Evolutionary conservation across 768 basidiomycete species (phyloP).

Genomic region (Pleurotus salmoneostramineus): DNA sequence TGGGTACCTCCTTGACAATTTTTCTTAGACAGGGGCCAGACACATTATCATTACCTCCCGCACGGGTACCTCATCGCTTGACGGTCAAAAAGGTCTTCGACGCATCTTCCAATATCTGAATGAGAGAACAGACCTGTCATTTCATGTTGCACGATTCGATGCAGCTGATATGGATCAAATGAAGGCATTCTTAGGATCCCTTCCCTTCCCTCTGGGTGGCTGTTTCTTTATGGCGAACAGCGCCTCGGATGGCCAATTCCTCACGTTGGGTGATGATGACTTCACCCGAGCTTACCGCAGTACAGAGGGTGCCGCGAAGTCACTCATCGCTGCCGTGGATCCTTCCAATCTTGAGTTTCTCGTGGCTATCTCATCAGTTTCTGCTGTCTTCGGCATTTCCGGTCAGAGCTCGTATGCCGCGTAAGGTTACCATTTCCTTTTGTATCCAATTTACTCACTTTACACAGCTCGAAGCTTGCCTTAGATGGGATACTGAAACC

Average conservation of each 20-base stretch:
- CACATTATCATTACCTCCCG: neutral
- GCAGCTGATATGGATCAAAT: neutral
- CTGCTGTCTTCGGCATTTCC: neutral
- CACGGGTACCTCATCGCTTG: neutral
- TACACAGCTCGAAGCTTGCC: neutral
- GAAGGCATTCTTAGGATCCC: neutral
- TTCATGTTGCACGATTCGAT: neutral
- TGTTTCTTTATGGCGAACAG: neutral
- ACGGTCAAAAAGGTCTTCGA: neutral
- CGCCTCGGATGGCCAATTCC: neutral
- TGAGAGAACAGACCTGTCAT: neutral
- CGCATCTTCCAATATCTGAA: neutral
- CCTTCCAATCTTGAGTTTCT: neutral
- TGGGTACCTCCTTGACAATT: neutral
- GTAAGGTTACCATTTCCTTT: neutral
- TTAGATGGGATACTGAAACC: neutral
- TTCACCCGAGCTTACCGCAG: neutral
- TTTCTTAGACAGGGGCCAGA: neutral
- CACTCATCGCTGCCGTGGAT: neutral
- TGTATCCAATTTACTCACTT: neutral
- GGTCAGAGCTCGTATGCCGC: neutral
- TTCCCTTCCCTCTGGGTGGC: neutral
- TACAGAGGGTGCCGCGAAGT: neutral
- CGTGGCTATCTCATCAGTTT: neutral
- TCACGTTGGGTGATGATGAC: neutral